phyloP scores from a whole-genome alignment of 257 asterid genomes.

The Avicennia marina region DNA sequence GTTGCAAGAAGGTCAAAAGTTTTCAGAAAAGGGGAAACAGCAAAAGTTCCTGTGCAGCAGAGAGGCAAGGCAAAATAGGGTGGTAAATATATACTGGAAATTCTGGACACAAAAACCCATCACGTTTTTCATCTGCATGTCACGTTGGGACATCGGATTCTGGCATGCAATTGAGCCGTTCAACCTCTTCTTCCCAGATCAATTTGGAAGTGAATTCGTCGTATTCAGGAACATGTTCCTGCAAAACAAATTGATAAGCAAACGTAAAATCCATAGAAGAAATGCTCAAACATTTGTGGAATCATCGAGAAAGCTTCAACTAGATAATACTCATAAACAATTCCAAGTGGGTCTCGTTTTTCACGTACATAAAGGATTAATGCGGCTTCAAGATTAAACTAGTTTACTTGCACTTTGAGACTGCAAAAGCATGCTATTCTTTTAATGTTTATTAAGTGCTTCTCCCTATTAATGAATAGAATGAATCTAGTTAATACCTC shows the following conservation, averaged over 20 bases:
- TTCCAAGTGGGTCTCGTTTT: too few relatives aligned
- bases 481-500: conserved; percentile 73
- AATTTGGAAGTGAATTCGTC: not conserved
- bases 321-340: too few relatives aligned
- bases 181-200: conserved; percentile 17
- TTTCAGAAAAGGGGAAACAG: too few relatives aligned
- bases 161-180: too few relatives aligned
- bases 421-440: too few relatives aligned
- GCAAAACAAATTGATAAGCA: not conserved
- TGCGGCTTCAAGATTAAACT: not conserved
- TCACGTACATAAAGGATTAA: too few relatives aligned
- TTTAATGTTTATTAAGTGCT: too few relatives aligned
- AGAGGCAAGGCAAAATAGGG: not conserved
- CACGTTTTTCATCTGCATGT: not conserved
- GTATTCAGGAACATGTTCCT: not conserved
- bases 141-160: conserved; percentile 28
- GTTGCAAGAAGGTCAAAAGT: too few relatives aligned
- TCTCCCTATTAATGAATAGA: too few relatives aligned
- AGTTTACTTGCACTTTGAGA: not conserved
- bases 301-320: too few relatives aligned
- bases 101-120: not conserved
- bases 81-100: conserved; percentile 8
- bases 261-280: too few relatives aligned
- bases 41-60: conserved; percentile 2
- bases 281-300: too few relatives aligned